Percentiles rank a stretch among this genome's conserved stretches.
Evolutionary conservation across 2,329 filamentous ascomycete genomes (phyloP).

Genomic region (Westerdykella aurantiaca): DNA sequence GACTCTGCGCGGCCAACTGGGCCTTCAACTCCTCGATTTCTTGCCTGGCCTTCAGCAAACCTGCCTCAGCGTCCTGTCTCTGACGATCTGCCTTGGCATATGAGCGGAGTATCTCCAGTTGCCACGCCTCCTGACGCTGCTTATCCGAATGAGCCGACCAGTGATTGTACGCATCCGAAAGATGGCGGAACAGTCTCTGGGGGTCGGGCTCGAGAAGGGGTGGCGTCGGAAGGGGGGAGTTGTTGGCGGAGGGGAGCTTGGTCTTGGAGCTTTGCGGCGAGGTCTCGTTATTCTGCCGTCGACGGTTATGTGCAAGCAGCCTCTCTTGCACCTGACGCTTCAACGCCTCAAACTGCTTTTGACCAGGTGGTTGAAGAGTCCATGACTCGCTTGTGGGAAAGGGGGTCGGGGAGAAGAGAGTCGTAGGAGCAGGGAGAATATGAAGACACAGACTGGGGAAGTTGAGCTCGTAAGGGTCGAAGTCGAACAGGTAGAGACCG

Average conservation of each 20-base stretch:
- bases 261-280: constrained; percentile 25
- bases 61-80: constrained; percentile 32
- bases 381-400: constrained; percentile 74
- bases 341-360: constrained; percentile 68
- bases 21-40: constrained; percentile 40
- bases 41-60: constrained; percentile 37
- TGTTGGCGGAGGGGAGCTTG: constrained; percentile 21
- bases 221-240: constrained; percentile 34
- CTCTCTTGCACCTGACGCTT: constrained; percentile 60
- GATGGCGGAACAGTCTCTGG: constrained; percentile 64
- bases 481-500: constrained; percentile 57
- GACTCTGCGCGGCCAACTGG: constrained; percentile 22
- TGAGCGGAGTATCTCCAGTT: constrained; percentile 43
- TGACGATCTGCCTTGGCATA: constrained; percentile 39
- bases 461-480: constrained; percentile 77
- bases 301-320: constrained; percentile 44
- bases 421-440: constrained; percentile 73
- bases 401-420: constrained; percentile 73
- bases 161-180: constrained; percentile 69
- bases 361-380: constrained; percentile 69
- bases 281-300: constrained; percentile 31
- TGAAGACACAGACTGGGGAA: constrained; percentile 81
- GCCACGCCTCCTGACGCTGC: constrained; percentile 42
- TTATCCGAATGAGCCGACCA: constrained; percentile 63
- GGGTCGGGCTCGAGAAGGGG: constrained; percentile 54